Base-by-base conservation (phyloP, 306 rosid species). In the Chamaecrista fasciculata region DNA sequence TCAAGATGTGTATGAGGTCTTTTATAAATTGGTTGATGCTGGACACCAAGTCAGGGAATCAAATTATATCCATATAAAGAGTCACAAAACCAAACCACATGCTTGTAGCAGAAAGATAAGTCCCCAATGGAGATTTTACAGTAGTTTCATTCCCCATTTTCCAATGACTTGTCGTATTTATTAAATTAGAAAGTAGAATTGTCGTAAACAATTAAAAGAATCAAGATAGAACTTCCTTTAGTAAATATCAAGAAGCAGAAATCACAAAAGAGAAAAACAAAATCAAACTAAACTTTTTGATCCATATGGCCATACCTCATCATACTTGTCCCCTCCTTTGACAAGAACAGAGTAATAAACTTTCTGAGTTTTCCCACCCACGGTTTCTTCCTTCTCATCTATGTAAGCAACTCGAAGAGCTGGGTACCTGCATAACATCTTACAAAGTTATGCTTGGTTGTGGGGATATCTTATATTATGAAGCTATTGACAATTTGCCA, bases 361-460 rank as follows among this genome's bases (percentile, higher is more conserved):
- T 75, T 85, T 88, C 64, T 81, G 82, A 37, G 74, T 11, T 79
- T 67, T 82, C 72, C 84, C 86, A 37, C 52, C 64, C 73, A 76
- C 79, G 15, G 85, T 46, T 61, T 82, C 87, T 73, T 88, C 99
- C 47, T 76, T 66, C 84, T 81, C 89, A 82, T 94, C 99, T 37
- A 94, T 87, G 82, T 94, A 94, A 70, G 99, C 99, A 72, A 94
- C 88, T 14, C 99, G 96, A 36, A 94, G 96, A 40, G 95, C 85
- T 75, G 80, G 61, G 77, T 94, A 43, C 64, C 99, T 94, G 82
- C 73, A 82, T 24, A 26, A 42, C 33, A 55, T 37, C 46, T 71
- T n/a, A 43, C 62, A 58, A n/a, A n/a, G n/a, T n/a, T 42, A 34
- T 1, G 18, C 16, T 65, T 69, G 21, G 66, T 66, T 52, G 69